Evolutionary conservation across 2,329 filamentous ascomycete genomes (phyloP), one percentile per base, ranked within the genome.

Genomic region (Trichoderma citrinoviride): DNA sequence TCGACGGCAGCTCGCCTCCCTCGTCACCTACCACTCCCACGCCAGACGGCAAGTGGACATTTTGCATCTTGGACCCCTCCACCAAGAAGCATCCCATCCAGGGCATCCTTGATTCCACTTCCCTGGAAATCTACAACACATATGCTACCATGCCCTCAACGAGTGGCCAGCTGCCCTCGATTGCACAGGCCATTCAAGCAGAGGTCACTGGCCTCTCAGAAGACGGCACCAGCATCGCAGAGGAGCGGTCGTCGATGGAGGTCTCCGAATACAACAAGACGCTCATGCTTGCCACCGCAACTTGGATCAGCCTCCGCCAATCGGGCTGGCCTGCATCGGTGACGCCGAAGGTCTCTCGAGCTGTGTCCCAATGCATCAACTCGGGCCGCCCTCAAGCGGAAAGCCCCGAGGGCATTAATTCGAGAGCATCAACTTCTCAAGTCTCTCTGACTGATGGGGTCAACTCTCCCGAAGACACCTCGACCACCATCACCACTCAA

Each of bases 1-100:
- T 14, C 5, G 33, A 37, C 33, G 3, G 65, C 64, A 64, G 66
- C 21, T 66, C 67, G 7, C 65, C 73, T 3, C 68, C 74, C 6
- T 70, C 76, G 3, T 66, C 72, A 1, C 69, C 68, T 63, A 64
- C 68, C 17, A 67, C 68, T 7, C 67, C 74, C 3, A 69, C 75
- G 2, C 67, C 72, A 1, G 84, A 85, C 53, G 79, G 77, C 65
- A 87, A 86, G 72, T 93, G 88, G 78, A 91, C 87, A 8, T 94
- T 94, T 73, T 92, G 89, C 77, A 86, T 92, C 67, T 87, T 94
- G 70, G 86, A 90, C 69, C 85, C 90, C 0, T 83, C 84, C 53
- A 85, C 84, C 8, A 82, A 89, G 40, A 85, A 88, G 14, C 91
- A 94, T 72, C 90, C 91, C 5, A 85, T 93, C 71, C 84, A 93